These are phyloP conservation scores for Heterobasidion occidentale DNA, from an alignment of 1,284 basidiomycete species.

Conservation along the genomic window DNA sequence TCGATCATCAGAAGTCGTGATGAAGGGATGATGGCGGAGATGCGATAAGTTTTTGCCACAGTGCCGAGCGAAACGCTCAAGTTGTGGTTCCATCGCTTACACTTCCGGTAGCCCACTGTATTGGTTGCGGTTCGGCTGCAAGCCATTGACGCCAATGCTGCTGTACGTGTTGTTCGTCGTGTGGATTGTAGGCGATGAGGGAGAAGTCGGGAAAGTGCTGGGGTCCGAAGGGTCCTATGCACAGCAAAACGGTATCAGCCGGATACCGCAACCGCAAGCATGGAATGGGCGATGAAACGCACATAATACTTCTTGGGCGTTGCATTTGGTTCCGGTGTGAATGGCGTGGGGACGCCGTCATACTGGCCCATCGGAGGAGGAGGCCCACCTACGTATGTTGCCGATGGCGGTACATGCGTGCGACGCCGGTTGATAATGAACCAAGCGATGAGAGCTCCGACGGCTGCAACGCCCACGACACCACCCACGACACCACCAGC, in stretches of 20 bases:
- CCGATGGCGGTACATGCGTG: neutral
- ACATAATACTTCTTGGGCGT: slow-evolving; percentile 8
- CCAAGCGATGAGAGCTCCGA: slow-evolving; percentile 18
- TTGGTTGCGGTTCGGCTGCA: slow-evolving; percentile 3
- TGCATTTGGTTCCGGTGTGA: neutral
- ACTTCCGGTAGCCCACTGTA: slow-evolving; percentile 10
- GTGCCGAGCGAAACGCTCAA: neutral
- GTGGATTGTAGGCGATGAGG: slow-evolving; percentile 7
- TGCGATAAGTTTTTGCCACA: neutral
- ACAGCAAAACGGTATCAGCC: neutral
- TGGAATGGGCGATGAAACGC: neutral
- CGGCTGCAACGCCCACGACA: slow-evolving; percentile 14
- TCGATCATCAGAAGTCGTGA: neutral
- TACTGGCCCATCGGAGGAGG: neutral
- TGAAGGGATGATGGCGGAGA: neutral
- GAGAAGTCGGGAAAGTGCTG: slow-evolving; percentile 6
- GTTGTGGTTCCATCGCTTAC: neutral
- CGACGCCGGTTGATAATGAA: neutral
- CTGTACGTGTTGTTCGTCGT: slow-evolving; percentile 1
- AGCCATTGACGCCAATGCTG: neutral
- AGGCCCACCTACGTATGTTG: neutral
- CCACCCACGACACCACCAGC: slow-evolving; percentile 22
- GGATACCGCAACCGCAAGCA: neutral
- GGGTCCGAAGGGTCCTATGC: slow-evolving; percentile 12
- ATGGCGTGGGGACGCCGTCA: neutral